Conservation (phyloP, 2,329 filamentous ascomycete species). For the Apiospora hydei region DNA sequence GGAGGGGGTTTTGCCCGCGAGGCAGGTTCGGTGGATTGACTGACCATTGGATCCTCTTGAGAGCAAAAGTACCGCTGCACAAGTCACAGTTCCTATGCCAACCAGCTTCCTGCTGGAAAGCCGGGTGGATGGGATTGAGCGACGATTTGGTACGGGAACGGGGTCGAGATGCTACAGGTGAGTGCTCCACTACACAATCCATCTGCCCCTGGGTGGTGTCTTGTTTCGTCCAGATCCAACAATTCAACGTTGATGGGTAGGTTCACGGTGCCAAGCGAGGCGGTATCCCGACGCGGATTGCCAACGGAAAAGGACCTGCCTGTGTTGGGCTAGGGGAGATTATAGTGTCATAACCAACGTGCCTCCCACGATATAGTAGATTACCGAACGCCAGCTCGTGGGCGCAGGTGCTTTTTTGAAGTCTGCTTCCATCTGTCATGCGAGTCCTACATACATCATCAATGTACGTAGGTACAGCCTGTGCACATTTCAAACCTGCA, state of each 20-base stretch:
- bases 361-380: background rate
- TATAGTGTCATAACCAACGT: conserved; percentile 7
- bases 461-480: background rate
- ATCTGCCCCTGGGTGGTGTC: conserved; percentile 1
- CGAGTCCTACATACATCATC: background rate
- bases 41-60: background rate
- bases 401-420: background rate
- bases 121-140: background rate
- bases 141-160: background rate
- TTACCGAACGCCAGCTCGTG: background rate
- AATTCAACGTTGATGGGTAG: background rate
- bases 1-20: background rate
- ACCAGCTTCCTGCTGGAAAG: background rate
- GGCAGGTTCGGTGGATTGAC: background rate
- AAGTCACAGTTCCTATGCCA: background rate
- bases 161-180: conserved; percentile 1
- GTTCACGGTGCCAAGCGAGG: conserved; percentile 1
- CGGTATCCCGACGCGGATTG: background rate
- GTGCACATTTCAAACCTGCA: background rate
- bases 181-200: background rate
- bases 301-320: background rate
- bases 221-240: conserved; percentile 6
- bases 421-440: background rate
- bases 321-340: conserved; percentile 10
- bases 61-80: conserved; percentile 2